Evolutionary conservation across 2,329 filamentous ascomycete genomes (phyloP), one percentile per base, ranked within the genome.

Genomic region (Teratosphaeria destructans): DNA sequence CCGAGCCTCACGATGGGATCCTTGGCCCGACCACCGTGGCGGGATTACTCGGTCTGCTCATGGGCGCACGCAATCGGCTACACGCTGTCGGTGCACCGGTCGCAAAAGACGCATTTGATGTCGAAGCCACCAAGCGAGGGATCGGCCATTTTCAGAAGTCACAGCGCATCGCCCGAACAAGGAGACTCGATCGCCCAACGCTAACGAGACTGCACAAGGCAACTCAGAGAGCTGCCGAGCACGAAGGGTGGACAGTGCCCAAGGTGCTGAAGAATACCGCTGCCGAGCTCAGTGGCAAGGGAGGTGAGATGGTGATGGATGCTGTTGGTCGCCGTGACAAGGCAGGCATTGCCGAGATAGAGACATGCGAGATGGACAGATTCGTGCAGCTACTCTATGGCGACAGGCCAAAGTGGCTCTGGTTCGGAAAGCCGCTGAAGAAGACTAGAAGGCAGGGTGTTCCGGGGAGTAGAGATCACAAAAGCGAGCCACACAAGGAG

Each of bases 201-300:
- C 77, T 97, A 39, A 85, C 92, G 59, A 85, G 84, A 59, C 79
- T 99, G 53, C 92, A 95, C 67, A 84, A 83, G 55, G 83, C 81
- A n/a, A 96, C 93, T 12, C 89, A 90, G 47, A 97, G 96, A 72
- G 91, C 90, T 35, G 92, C 91, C 2, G 88, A 87, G 56, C 88
- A 90, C 37, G 91, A 96, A 70, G 88, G 88, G 2, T 96, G 93
- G 90, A 88, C 87, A 16, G 89, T 95, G n/a, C 89, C 91, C 56
- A 87, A 90, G 68, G 92, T 93, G 19, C 90, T 99, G 68, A 97
- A 97, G 72, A 95, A 90, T 3, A 96, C 93, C 0, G 89, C 97
- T 54, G 91, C 89, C 19, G 94, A 96, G 73, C 84, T 99, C 47
- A 90, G 90, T 65, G 93, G 94, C 14, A 96, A 96, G 72, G 87